A percentile compares a stretch with the other conserved stretches of the same genome.
phyloP scores from a whole-genome alignment of 129 eudicot species.

The Pittosporum tobira region DNA sequence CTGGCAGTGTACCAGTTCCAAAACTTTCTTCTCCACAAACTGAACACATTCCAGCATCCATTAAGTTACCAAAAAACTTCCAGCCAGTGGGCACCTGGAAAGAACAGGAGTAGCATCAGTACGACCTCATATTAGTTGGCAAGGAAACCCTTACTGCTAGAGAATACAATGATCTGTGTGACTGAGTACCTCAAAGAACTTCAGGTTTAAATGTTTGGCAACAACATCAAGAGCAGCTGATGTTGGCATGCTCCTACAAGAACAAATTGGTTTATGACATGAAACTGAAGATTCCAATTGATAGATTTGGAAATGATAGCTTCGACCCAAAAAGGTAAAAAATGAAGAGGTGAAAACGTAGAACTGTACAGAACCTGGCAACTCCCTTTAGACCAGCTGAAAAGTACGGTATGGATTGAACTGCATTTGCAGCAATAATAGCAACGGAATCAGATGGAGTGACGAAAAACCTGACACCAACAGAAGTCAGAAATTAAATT shows the following conservation, averaged over 20 bases:
- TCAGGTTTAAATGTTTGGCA: constrained; percentile 62
- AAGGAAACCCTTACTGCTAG: not conserved
- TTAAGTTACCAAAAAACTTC: constrained; percentile 89
- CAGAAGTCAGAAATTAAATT: not conserved
- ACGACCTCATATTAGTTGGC: constrained; percentile 7
- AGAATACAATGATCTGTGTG: constrained; percentile 1
- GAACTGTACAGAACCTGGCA: constrained; percentile 48
- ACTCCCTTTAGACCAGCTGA: constrained; percentile 88
- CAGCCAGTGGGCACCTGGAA: constrained; percentile 90
- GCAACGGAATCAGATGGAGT: constrained; percentile 97
- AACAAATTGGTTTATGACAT: constrained; percentile 4
- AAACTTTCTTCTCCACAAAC: constrained; percentile 98
- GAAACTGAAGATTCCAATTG: not conserved
- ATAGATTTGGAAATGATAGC: no score
- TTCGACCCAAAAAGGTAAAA: no score
- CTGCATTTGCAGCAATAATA: constrained; percentile 92
- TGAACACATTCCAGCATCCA: constrained; percentile 91
- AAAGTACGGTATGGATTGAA: constrained; percentile 78
- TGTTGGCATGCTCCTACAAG: constrained; percentile 91
- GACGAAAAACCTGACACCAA: constrained; percentile 64
- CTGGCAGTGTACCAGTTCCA: constrained; percentile 68
- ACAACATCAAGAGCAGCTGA: constrained; percentile 96
- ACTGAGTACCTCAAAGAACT: constrained; percentile 73
- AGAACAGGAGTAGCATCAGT: constrained; percentile 4
- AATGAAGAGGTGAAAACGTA: not conserved